These are phyloP conservation scores for Ziziphus jujuba DNA, from an alignment of 306 rosid genomes.

Conservation along the genomic window DNA sequence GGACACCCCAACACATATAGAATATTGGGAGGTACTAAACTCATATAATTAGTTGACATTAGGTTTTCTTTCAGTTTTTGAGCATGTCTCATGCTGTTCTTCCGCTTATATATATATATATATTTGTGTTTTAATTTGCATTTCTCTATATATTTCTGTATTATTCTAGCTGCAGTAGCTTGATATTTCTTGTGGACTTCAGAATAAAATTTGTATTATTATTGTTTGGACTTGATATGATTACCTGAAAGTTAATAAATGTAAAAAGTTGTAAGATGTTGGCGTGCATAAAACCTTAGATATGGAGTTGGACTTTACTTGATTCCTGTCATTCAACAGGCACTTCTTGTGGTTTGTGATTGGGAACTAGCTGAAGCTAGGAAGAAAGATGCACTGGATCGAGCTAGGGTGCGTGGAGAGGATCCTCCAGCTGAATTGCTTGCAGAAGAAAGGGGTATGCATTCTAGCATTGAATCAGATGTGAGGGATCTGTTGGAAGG, in stretches of 20 bases:
- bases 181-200: conserved; percentile 5
- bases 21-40: conserved; percentile 91
- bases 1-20: conserved; percentile 83
- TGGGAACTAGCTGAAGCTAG: conserved; percentile 96
- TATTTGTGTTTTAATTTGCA: too few relatives aligned
- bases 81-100: too few relatives aligned
- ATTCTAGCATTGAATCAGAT: conserved; percentile 81
- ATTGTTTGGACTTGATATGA: conserved; percentile 4
- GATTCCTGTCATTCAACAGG: conserved; percentile 45
- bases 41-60: not conserved
- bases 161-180: not conserved
- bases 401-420: conserved; percentile 98
- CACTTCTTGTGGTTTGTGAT: conserved; percentile 86
- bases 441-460: conserved; percentile 98
- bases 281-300: conserved; percentile 12
- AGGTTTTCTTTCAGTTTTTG: too few relatives aligned
- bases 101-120: too few relatives aligned
- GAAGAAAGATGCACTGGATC: conserved; percentile 85
- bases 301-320: conserved; percentile 24
- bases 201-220: conserved; percentile 1
- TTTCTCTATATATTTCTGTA: too few relatives aligned
- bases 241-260: conserved; percentile 13
- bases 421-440: conserved; percentile 93
- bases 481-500: conserved; percentile 74
- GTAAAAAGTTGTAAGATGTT: conserved; percentile 8